A percentile compares a stretch with the other conserved stretches of the same genome.
phyloP scores from a whole-genome alignment of 208 protist species.

The Trypanosoma scelopori region DNA sequence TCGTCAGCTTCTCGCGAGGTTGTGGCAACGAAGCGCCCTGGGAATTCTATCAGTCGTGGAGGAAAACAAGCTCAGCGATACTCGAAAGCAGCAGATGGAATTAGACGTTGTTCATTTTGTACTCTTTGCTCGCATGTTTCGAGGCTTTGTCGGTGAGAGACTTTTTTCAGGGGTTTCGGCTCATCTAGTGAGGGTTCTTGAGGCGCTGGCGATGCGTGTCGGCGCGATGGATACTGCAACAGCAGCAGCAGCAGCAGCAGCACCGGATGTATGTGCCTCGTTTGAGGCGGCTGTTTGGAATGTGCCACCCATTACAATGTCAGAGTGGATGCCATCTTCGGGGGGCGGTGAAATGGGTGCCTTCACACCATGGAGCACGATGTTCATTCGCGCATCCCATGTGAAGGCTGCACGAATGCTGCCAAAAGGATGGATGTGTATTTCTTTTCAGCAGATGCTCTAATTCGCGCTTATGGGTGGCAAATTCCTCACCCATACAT shows the following conservation, averaged over 20 bases:
- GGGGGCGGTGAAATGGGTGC: background rate
- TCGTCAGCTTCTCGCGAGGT: slow-evolving; percentile 17
- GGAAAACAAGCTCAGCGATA: slow-evolving; percentile 8
- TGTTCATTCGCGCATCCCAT: slow-evolving; percentile 21
- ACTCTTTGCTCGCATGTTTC: slow-evolving; percentile 38
- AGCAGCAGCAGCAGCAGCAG: background rate
- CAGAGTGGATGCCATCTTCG: background rate
- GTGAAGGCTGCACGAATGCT: slow-evolving; percentile 16
- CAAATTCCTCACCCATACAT: background rate
- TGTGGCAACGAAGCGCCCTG: slow-evolving; percentile 18
- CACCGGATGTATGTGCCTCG: background rate
- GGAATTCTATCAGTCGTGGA: slow-evolving; percentile 12
- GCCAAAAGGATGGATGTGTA: slow-evolving; percentile 18
- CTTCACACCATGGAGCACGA: slow-evolving; percentile 23
- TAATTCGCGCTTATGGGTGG: background rate
- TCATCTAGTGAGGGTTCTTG: slow-evolving; percentile 19
- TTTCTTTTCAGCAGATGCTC: slow-evolving; percentile 1
- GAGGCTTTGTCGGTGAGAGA: slow-evolving; percentile 21
- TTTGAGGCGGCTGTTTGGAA: slow-evolving; percentile 31
- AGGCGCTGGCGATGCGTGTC: slow-evolving; percentile 5
- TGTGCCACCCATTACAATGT: slow-evolving; percentile 15
- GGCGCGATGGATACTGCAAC: too few species aligned
- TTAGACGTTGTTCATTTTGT: slow-evolving; percentile 31
- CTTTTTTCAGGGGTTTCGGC: slow-evolving; percentile 10
- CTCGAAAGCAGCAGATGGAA: slow-evolving; percentile 19